These are phyloP conservation scores for Gracilaria gracilis DNA, from an alignment of 23 red algal genomes.

Conservation along the genomic window DNA sequence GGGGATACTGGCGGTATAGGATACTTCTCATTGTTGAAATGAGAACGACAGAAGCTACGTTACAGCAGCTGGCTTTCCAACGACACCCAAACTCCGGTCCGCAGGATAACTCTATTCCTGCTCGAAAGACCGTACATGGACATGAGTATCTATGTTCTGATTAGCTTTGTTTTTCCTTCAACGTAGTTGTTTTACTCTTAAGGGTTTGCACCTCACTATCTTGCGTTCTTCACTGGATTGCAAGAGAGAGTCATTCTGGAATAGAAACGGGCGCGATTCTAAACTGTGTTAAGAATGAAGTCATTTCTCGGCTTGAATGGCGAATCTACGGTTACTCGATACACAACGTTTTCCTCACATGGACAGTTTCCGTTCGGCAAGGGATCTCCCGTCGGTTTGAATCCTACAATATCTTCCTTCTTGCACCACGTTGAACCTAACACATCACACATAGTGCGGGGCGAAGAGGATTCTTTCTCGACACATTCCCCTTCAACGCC, in stretches of 20 bases:
- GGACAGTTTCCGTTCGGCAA: conserved; percentile 57
- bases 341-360: conserved; percentile 9
- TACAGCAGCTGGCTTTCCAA: no score
- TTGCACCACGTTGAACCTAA: conserved; percentile 44
- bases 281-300: conserved; percentile 52
- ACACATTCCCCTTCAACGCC: conserved; percentile 34
- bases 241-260: neutral
- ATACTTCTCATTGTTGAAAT: no score
- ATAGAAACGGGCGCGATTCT: neutral
- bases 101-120: no score
- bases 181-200: no score
- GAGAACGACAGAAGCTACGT: no score
- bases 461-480: neutral
- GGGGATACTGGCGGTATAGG: no score
- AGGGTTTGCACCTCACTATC: neutral
- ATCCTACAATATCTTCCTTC: conserved; percentile 36
- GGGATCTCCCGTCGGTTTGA: conserved; percentile 2
- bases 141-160: no score
- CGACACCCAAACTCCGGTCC: no score
- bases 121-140: no score
- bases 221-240: neutral
- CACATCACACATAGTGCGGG: conserved; percentile 59
- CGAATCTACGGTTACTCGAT: neutral
- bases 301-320: conserved; percentile 56
- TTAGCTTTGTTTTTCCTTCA: no score